phyloP scores from a whole-genome alignment of 306 rosid species.

The Sophora flavescens region DNA sequence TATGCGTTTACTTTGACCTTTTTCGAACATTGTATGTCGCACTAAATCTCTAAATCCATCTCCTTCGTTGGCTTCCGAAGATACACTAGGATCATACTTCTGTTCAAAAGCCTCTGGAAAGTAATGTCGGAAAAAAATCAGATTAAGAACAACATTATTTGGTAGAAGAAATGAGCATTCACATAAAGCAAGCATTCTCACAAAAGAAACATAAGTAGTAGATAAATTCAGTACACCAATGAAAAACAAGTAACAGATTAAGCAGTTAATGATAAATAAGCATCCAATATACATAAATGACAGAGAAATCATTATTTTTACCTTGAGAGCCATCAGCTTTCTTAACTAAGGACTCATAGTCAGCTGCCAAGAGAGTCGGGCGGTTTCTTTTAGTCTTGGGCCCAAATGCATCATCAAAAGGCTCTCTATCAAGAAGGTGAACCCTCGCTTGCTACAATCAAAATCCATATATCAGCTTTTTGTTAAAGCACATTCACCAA shows the following conservation, averaged over 20 bases:
- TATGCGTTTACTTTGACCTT: constrained; percentile 98
- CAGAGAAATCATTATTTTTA: constrained; percentile 35
- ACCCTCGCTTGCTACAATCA: constrained; percentile 86
- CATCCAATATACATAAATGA: background rate
- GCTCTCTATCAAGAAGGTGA: constrained; percentile 92
- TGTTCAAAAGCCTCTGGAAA: constrained; percentile 71
- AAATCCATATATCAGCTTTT: constrained; percentile 32
- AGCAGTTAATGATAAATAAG: background rate
- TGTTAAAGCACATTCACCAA: background rate
- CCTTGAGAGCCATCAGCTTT: constrained; percentile 94
- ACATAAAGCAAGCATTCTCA: constrained; percentile 21
- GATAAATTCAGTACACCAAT: background rate
- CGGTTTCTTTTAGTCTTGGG: constrained; percentile 89
- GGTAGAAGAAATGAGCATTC: background rate
- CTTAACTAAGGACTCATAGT: constrained; percentile 80
- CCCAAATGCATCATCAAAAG: constrained; percentile 85
- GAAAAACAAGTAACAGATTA: background rate
- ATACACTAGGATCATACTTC: constrained; percentile 58
- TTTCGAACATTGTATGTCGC: constrained; percentile 94
- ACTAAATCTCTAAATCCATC: constrained; percentile 89
- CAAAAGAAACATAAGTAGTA: constrained; percentile 18
- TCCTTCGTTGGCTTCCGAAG: constrained; percentile 66
- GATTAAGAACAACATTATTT: constrained; percentile 13
- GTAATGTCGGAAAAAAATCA: background rate
- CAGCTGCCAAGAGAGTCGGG: constrained; percentile 76